Base-by-base conservation (phyloP, 192 early-diverging fungal genomes). In the Coemansia sp. region DNA sequence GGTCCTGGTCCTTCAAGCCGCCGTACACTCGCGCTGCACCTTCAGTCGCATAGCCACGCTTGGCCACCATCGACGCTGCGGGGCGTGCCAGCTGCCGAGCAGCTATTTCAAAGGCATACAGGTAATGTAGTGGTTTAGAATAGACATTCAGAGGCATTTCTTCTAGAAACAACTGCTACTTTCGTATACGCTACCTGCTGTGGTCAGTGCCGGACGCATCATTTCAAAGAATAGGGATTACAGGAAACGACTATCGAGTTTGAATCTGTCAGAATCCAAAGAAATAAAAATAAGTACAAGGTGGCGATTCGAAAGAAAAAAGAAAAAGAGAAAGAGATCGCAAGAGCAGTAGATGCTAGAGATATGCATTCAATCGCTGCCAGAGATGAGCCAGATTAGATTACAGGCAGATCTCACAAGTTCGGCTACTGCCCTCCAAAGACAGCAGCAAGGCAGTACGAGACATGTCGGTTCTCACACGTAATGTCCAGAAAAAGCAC, bases 1-100 rank as follows among this genome's bases (percentile, higher is more conserved):
- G 93, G 83, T 99, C 97, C 74, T 93, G 83, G 85, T 98, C 97
- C 68, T 86, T 90, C 62, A 97, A 85, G 67, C 78, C 83, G 55
- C 92, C 93, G 66, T 89, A 93, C 34, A 72, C 55, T 29, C 80
- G 80, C 20, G 76, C 9, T 41, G 55, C 65, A 7, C 75, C 79
- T 1, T 27, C 75, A 3, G 80, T 76, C 3, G 79, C 71, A 61
- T 81, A 81, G 38, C 62, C 55, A 24, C 69, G 62, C 34, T 27
- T 44, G 20, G 49, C 69, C n/a, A 46, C 58, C 39, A 43, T 12
- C 41, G 58, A 53, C 50, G 24, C 7, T 24, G 50, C 20, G 9
- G 50, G 10, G 24, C 50, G 50, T 3, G 22, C 50, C 50, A 53
- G 22, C 20, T 53, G 20, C 50, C 50, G 22, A 27, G 22, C 50